phyloP scores from a whole-genome alignment of 345 rosid genomes.

The Eucalyptus curtisii region DNA sequence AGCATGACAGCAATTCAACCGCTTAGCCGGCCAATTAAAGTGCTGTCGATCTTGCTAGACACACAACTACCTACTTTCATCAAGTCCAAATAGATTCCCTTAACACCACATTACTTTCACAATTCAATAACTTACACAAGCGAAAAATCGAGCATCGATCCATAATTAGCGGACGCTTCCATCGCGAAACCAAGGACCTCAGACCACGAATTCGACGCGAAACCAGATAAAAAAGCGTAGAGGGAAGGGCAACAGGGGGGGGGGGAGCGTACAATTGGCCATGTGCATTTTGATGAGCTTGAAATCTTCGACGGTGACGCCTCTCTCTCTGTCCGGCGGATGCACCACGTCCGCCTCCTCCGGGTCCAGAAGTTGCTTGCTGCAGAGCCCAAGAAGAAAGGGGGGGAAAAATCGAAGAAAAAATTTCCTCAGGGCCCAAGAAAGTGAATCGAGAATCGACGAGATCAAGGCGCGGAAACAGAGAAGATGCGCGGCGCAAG shows the following conservation, averaged over 20 bases:
- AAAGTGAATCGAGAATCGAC: not conserved
- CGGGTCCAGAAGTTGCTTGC: conserved; percentile 82
- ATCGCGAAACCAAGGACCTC: not conserved
- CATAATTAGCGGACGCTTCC: not conserved
- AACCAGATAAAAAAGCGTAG: not conserved
- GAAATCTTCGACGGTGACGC: conserved; percentile 77
- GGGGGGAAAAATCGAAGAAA: not conserved
- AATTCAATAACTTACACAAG: not conserved
- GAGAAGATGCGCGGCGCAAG: not conserved
- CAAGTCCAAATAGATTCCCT: not conserved
- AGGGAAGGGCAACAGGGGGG: not conserved
- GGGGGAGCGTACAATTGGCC: conserved; percentile 45
- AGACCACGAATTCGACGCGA: not conserved
- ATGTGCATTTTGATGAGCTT: conserved; percentile 82
- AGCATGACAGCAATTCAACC: not conserved
- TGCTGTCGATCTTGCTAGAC: not conserved
- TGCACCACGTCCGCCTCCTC: conserved; percentile 74
- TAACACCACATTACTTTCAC: not conserved
- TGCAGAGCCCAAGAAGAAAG: conserved; percentile 2
- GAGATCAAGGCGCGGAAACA: not conserved
- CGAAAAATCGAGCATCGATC: not conserved
- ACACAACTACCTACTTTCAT: not conserved
- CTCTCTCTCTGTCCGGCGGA: conserved; percentile 63
- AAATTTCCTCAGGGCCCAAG: not conserved
- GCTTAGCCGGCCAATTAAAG: not conserved